A percentile compares a stretch with the other conserved stretches of the same genome.
Conservation (phyloP, 768 basidiomycete species). For the Lactarius deliciosus region DNA sequence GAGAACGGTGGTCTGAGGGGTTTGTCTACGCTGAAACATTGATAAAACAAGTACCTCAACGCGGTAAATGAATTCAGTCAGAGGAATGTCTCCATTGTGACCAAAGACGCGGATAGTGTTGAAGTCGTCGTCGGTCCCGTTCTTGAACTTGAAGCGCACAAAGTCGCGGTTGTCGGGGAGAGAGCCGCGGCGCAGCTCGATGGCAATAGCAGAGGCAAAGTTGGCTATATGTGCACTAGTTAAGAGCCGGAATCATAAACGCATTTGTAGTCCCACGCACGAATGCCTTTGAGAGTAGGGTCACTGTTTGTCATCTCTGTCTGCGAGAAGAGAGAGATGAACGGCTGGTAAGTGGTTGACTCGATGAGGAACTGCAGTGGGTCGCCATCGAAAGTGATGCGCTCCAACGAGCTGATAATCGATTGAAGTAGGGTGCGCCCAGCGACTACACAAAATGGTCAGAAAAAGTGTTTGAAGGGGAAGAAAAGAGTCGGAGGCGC, state of each 20-base stretch:
- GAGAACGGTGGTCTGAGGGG: constrained; percentile 1
- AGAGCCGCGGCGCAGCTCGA: constrained; percentile 75
- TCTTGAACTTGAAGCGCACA: constrained; percentile 82
- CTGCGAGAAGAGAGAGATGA: constrained; percentile 85
- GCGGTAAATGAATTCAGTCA: constrained; percentile 84
- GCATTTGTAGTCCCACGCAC: constrained; percentile 46
- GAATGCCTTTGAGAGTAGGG: constrained; percentile 61
- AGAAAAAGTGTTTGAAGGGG: neutral
- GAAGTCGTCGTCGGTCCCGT: constrained; percentile 67
- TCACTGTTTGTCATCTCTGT: constrained; percentile 58
- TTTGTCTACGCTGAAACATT: neutral
- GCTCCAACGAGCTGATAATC: constrained; percentile 68
- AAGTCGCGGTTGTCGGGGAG: constrained; percentile 78
- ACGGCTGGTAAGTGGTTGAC: constrained; percentile 85
- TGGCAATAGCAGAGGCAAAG: constrained; percentile 69
- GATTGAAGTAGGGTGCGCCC: constrained; percentile 76
- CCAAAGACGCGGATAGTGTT: constrained; percentile 71
- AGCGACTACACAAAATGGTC: constrained; percentile 54
- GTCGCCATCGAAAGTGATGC: constrained; percentile 76
- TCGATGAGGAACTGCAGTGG: constrained; percentile 77
- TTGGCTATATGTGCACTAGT: constrained; percentile 50
- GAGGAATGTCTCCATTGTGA: constrained; percentile 70
- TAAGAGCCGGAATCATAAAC: neutral
- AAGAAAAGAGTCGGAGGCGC: constrained; percentile 35
- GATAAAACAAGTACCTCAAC: constrained; percentile 53